Evolutionary conservation across 371 early-diverging fungal genomes (phyloP).

Genomic region (Mycotypha africana): DNA sequence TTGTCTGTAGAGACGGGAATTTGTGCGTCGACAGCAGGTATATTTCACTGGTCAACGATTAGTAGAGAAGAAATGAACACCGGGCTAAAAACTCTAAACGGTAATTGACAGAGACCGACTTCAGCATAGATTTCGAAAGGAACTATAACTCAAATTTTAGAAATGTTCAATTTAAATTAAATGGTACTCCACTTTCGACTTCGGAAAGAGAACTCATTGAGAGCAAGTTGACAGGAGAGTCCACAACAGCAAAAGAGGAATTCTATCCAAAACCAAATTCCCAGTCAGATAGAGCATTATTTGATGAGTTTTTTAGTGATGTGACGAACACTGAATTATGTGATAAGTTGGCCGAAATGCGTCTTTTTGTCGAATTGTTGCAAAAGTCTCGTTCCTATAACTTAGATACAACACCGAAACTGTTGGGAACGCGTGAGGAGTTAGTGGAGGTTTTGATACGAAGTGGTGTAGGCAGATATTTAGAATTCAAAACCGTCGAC

Average conservation of each 20-base stretch:
- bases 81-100: no score
- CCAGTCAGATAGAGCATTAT: not conserved
- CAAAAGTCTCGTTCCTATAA: slow-evolving; percentile 57
- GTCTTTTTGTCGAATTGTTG: slow-evolving; percentile 28
- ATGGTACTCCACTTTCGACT: not conserved
- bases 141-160: slow-evolving; percentile 15
- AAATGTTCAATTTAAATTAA: slow-evolving; percentile 2
- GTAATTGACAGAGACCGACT: not conserved
- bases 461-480: slow-evolving; percentile 79
- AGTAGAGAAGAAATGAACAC: no score
- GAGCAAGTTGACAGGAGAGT: not conserved
- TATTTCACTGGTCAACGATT: no score
- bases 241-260: no score
- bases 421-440: slow-evolving; percentile 67
- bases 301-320: not conserved
- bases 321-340: not conserved
- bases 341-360: not conserved
- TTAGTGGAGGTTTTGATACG: slow-evolving; percentile 73
- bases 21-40: no score
- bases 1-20: not conserved
- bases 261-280: not conserved
- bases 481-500: slow-evolving; percentile 86
- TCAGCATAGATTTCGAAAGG: slow-evolving; percentile 9
- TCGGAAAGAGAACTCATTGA: not conserved
- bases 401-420: slow-evolving; percentile 78